A percentile compares a stretch with the other conserved stretches of the same genome.
Evolutionary conservation across 768 basidiomycete species (phyloP).

Genomic region (Tremella fuciformis): DNA sequence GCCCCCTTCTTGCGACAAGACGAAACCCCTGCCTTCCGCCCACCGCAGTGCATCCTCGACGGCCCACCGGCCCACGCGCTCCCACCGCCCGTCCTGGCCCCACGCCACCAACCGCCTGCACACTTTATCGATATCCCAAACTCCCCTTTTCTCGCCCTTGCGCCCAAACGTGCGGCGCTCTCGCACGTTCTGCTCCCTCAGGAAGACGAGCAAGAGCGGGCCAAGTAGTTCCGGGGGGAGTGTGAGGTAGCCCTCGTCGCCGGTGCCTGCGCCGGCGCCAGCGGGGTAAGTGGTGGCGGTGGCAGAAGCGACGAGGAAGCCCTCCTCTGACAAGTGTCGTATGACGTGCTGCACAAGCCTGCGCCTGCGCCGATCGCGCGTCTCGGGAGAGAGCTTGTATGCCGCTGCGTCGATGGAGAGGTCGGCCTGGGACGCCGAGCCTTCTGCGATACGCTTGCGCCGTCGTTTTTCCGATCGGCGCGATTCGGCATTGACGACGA

Average conservation of each 20-base stretch:
- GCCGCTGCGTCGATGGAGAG: constrained; percentile 8
- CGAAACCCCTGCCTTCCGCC: constrained; percentile 20
- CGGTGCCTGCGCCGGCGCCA: too few species aligned
- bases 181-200: constrained; percentile 21
- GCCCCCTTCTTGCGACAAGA: constrained; percentile 25
- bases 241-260: constrained; percentile 29
- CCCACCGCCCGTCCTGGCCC: constrained; percentile 43
- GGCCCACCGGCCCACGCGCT: constrained; percentile 35
- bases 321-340: constrained; percentile 33
- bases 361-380: constrained; percentile 17
- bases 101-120: constrained; percentile 20
- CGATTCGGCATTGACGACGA: constrained; percentile 30
- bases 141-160: constrained; percentile 20
- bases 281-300: too few species aligned
- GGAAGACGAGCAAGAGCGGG: constrained; percentile 26
- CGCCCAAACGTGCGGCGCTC: constrained; percentile 15
- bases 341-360: constrained; percentile 29
- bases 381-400: constrained; percentile 15
- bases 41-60: constrained; percentile 33
- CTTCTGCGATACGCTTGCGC: constrained; percentile 28
- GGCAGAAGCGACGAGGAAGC: constrained; percentile 31
- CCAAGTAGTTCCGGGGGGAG: constrained; percentile 31
- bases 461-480: constrained; percentile 31
- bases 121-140: constrained; percentile 31
- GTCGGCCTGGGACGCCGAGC: constrained; percentile 25